Conservation (phyloP, 176 grass and related monocot species). For the Oryza australiensis region DNA sequence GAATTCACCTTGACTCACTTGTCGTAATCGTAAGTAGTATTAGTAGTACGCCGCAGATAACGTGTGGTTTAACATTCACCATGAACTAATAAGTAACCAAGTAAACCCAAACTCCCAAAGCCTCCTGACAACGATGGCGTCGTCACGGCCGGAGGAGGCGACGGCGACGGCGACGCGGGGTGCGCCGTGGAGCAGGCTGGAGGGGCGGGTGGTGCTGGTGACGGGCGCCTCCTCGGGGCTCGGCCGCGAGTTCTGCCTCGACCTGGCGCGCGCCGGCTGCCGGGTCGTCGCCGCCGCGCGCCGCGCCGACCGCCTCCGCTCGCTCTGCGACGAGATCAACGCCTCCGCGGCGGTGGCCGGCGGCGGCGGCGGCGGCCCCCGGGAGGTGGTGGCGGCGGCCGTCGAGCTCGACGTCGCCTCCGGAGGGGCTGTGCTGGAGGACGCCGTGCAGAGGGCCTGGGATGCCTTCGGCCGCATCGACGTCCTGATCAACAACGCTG, state of each 20-base stretch:
- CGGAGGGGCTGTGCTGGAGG: conserved; percentile 44
- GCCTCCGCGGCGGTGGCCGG: neutral
- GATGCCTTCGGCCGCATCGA: conserved; percentile 77
- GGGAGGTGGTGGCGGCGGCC: conserved; percentile 13
- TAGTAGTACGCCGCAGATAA: no score
- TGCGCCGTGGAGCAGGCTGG: conserved; percentile 52
- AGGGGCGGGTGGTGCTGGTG: conserved; percentile 80
- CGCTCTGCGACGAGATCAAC: conserved; percentile 92
- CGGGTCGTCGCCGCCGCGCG: conserved; percentile 68
- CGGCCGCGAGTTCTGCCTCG: conserved; percentile 79
- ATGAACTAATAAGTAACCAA: neutral
- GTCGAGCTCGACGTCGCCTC: conserved; percentile 74
- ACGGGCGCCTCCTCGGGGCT: conserved; percentile 91
- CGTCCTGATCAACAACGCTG: conserved; percentile 82
- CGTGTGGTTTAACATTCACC: neutral
- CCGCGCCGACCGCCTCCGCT: conserved; percentile 58
- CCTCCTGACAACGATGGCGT: conserved; percentile 7
- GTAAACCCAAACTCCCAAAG: neutral
- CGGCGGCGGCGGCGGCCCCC: neutral
- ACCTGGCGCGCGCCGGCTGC: conserved; percentile 67
- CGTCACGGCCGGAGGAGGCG: neutral
- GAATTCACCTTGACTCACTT: no score
- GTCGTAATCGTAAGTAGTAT: no score
- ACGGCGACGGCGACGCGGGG: neutral
- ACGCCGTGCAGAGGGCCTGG: conserved; percentile 59